Base-by-base conservation (phyloP, 2,329 filamentous ascomycete genomes). In the Bipolaris victoriae region DNA sequence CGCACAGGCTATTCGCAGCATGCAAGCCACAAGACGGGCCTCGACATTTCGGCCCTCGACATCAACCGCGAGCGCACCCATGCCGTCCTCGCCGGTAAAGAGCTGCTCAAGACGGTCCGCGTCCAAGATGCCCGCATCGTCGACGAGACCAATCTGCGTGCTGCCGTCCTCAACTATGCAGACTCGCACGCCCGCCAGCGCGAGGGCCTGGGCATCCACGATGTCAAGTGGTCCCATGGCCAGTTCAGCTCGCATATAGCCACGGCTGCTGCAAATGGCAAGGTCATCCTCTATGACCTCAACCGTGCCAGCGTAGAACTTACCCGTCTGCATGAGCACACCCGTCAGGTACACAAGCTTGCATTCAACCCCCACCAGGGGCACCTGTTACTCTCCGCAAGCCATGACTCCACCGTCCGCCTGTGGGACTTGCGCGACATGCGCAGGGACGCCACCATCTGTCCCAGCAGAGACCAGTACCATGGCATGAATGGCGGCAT, bases 181-280 rank as follows among this genome's bases (percentile, higher is more conserved):
- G 82, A 82, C 55, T 69, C 77, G 36, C 76, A 77, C 20, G 75
- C 77, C 20, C 80, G 83, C 40, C 79, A 85, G 69, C 82, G 84
- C 61, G 83, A 86, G 58, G 84, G 84, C 58, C 79, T 88, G 61
- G 84, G 85, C 52, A 85, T 87, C 62, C 85, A 84, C 60, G 86
- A 89, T 73, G 86, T 89, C 29, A 87, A 87, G 62, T 89, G 86
- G 86, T 88, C 86, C 49, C 86, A 87, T 75, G 83, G 84, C 57
- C 80, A 81, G 51, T 87, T 82, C 70, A 82, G 82, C 65, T 82
- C 83, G 58, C 83, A 83, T 64, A 85, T 89, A 62, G 86, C 86
- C 37, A 88, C 86, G 10, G 86, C 86, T 24, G 86, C 84, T 22
- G 83, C 83, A 50, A 88, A 87, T 75, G 86, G 86, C 61, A 86